Percentiles rank a stretch among this genome's conserved stretches.
Conservation (phyloP, 345 rosid genomes). For the Eucalyptus erythrocorys region DNA sequence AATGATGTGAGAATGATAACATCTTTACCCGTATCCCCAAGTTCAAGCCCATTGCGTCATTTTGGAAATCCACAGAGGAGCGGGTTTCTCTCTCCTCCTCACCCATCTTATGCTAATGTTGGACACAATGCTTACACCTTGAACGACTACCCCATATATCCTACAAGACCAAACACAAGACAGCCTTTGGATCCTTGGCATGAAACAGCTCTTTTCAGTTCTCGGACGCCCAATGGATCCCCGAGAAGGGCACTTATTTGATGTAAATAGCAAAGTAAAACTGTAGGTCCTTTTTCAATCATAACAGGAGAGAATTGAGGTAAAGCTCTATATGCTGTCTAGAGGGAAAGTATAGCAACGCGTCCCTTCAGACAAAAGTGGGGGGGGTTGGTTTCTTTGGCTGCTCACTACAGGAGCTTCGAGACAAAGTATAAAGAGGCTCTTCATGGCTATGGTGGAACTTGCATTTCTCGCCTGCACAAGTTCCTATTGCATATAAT, state of each 20-base stretch:
- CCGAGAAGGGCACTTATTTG: neutral
- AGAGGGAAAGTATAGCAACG: neutral
- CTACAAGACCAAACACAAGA: neutral
- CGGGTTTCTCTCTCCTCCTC: slow-evolving; percentile 77
- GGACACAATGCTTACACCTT: slow-evolving; percentile 45
- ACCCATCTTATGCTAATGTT: slow-evolving; percentile 30
- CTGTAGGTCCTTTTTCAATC: neutral
- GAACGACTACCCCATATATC: slow-evolving; percentile 37
- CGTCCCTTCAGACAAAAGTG: neutral
- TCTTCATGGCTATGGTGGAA: neutral
- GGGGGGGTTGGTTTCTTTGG: neutral
- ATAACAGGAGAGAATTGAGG: neutral
- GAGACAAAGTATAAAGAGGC: neutral
- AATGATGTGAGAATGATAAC: slow-evolving; percentile 58
- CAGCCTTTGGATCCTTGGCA: neutral
- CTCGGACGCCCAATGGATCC: neutral
- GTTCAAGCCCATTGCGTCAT: slow-evolving; percentile 80
- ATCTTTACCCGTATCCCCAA: slow-evolving; percentile 86
- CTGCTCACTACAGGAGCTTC: neutral
- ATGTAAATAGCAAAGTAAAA: neutral
- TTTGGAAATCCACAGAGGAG: slow-evolving; percentile 49
- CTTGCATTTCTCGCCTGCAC: neutral
- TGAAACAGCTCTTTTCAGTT: neutral
- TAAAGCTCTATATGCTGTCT: neutral
- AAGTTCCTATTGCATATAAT: neutral